phyloP scores from a whole-genome alignment of 1,139 yeast species.

The Debaryomyces coudertii region DNA sequence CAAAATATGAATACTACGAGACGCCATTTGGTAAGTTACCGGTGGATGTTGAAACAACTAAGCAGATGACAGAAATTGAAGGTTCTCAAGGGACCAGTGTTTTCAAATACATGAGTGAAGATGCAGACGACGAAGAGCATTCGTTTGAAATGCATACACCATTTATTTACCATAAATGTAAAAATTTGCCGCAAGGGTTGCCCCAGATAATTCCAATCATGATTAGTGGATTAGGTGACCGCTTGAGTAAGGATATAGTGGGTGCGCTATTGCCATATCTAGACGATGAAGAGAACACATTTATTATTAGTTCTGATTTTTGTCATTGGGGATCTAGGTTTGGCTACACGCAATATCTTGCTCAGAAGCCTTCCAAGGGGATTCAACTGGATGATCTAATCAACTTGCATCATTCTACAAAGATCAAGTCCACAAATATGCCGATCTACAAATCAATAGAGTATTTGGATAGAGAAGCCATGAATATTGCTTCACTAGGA shows the following conservation, averaged over 20 bases:
- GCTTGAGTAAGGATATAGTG: slow-evolving; percentile 51
- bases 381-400: slow-evolving; percentile 20
- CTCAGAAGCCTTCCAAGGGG: slow-evolving; percentile 19
- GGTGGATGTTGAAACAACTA: slow-evolving; percentile 58
- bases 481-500: slow-evolving; percentile 63
- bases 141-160: slow-evolving; percentile 96
- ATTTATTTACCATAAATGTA: slow-evolving; percentile 55
- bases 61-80: slow-evolving; percentile 26
- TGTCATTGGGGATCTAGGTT: slow-evolving; percentile 95
- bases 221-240: slow-evolving; percentile 63
- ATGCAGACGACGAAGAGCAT: slow-evolving; percentile 83
- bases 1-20: slow-evolving; percentile 57
- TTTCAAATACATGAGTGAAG: slow-evolving; percentile 59
- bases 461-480: slow-evolving; percentile 66
- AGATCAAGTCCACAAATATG: slow-evolving; percentile 18
- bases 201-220: slow-evolving; percentile 77
- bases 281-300: slow-evolving; percentile 59
- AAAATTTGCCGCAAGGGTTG: slow-evolving; percentile 36
- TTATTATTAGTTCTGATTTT: slow-evolving; percentile 86
- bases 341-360: slow-evolving; percentile 66
- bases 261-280: slow-evolving; percentile 56
- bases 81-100: slow-evolving; percentile 15
- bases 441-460: slow-evolving; percentile 77
- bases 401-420: slow-evolving; percentile 19
- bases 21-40: slow-evolving; percentile 82